Base-by-base conservation (phyloP, 2,329 filamentous ascomycete genomes). In the Trematosphaeria pertusa region DNA sequence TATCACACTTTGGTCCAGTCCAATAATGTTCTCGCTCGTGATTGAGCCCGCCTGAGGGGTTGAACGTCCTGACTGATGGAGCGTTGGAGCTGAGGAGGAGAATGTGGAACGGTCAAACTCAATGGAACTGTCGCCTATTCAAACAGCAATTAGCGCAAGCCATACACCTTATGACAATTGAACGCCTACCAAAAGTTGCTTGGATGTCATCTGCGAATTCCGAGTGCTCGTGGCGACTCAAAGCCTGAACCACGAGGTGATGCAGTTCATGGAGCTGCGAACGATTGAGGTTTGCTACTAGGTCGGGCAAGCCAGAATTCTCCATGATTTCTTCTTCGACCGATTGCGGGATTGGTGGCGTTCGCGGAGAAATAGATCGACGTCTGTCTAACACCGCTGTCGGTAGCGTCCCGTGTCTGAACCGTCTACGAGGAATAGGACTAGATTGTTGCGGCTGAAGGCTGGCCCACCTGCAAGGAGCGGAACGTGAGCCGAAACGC, bases 41-140 rank as follows among this genome's bases (percentile, higher is more conserved):
- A 46, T 37, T 11, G 43, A 46, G 32, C 28, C 19, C 17, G 40
- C 43, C 34, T 35, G 9, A 5, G 43, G 43, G 15, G 43, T 46
- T 15, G 43, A 46, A 7, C 37, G 31, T 14, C 43, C 43, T 8
- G 43, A 46, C 6, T 26, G 30, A 21, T 36, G 28, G 5, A 46
- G 32, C 5, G 43, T 46, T 8, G 43, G 21, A 30, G 43, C 21
- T 9, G 32, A 22, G 4, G 43, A 46, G 17, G 21, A 35, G 11
- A 30, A 46, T 9, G 43, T 46, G 17, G 30, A 21, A 18, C 43
- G 37, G 3, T 40, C 28, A 8, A 21, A 10, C 4, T 41, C 37
- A 22, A 22, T 33, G 2, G 35, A 24, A 19, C 3, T 1, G 17
- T 26, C 15, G 15, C 20, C 43, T 45, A 26, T 5, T 5, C 7